Conservation (phyloP, 495 filamentous ascomycete species). For the Hypomontagnella submonticulosa region DNA sequence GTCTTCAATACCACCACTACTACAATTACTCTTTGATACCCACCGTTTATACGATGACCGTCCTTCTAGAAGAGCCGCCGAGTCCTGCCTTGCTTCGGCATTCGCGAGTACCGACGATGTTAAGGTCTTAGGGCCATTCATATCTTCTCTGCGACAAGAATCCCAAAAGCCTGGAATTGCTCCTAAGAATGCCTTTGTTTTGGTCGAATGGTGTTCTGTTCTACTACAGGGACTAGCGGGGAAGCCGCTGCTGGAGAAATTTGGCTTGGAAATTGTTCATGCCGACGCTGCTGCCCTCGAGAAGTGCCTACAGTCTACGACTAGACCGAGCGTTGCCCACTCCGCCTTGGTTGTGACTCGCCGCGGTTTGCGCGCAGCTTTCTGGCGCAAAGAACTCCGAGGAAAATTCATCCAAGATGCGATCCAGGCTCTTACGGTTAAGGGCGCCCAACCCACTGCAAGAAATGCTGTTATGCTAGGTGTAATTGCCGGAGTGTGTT, state of each 20-base stretch:
- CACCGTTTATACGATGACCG: slow-evolving; percentile 90
- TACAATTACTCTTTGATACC: slow-evolving; percentile 82
- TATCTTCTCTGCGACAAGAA: slow-evolving; percentile 70
- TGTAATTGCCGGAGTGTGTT: slow-evolving; percentile 84
- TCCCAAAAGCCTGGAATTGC: slow-evolving; percentile 79
- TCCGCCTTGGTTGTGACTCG: slow-evolving; percentile 78
- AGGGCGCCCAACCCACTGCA: slow-evolving; percentile 66
- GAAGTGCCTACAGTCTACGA: slow-evolving; percentile 72
- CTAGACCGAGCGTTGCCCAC: slow-evolving; percentile 67
- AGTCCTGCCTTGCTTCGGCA: slow-evolving; percentile 75
- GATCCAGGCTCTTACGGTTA: slow-evolving; percentile 72
- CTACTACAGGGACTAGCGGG: slow-evolving; percentile 70
- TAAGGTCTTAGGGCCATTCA: slow-evolving; percentile 68
- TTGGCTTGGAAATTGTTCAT: slow-evolving; percentile 70
- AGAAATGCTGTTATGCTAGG: slow-evolving; percentile 84
- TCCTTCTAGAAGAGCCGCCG: slow-evolving; percentile 80
- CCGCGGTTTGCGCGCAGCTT: slow-evolving; percentile 76
- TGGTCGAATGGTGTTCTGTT: slow-evolving; percentile 88
- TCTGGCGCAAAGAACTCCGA: slow-evolving; percentile 66
- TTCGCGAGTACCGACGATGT: slow-evolving; percentile 62
- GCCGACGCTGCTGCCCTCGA: slow-evolving; percentile 76
- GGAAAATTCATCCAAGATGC: slow-evolving; percentile 70
- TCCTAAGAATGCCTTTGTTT: slow-evolving; percentile 82
- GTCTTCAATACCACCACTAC: slow-evolving; percentile 53
- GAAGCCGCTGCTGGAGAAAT: slow-evolving; percentile 69